These are phyloP conservation scores for Vaccinium vitisidaea DNA, from an alignment of 148 eudicot species.

Conservation along the genomic window DNA sequence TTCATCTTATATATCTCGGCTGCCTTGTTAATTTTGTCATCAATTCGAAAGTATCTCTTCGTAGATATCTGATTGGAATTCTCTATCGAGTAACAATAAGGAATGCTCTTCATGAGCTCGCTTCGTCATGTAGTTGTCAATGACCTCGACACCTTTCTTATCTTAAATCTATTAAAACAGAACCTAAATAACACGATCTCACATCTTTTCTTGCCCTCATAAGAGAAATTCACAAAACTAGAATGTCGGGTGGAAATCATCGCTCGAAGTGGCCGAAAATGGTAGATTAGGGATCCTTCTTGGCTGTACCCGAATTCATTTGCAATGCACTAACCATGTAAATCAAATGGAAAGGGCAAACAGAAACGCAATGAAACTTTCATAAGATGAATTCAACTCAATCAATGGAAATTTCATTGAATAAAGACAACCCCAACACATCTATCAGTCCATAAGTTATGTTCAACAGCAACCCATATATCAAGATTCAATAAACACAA, in stretches of 20 bases:
- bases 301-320: neutral
- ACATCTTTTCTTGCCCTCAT: neutral
- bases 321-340: neutral
- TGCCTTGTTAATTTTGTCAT: neutral
- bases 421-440: slow-evolving; percentile 11
- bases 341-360: slow-evolving; percentile 14
- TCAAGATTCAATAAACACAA: neutral
- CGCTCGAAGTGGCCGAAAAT: slow-evolving; percentile 1
- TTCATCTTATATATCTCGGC: neutral
- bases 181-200: neutral
- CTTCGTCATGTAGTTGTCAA: neutral
- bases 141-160: slow-evolving; percentile 4
- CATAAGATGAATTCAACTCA: slow-evolving; percentile 10
- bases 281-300: slow-evolving; percentile 19
- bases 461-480: neutral
- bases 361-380: slow-evolving; percentile 7
- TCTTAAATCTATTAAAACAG: neutral
- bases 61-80: slow-evolving; percentile 7
- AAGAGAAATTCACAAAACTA: neutral
- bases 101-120: neutral
- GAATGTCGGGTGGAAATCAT: neutral
- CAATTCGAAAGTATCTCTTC: neutral
- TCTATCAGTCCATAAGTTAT: slow-evolving; percentile 1
- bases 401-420: slow-evolving; percentile 4
- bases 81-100: neutral